Percentiles rank a stretch among this genome's conserved stretches.
Evolutionary conservation across 495 filamentous ascomycete species (phyloP).

Genomic region (Oidiodendron maius): DNA sequence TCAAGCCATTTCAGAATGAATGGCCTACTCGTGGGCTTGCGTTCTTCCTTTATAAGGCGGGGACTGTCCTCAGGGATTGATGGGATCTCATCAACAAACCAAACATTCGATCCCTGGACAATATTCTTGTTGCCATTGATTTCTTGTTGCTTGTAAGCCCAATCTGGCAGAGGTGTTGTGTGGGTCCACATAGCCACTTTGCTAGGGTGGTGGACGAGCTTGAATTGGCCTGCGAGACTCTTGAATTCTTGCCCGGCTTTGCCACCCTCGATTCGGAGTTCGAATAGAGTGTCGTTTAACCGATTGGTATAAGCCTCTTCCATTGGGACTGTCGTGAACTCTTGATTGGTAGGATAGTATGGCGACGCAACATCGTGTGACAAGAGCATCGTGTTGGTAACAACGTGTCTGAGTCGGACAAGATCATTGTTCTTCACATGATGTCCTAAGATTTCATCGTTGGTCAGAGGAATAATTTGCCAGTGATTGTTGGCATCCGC

Average conservation of each 20-base stretch:
- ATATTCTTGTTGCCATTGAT: constrained; percentile 99
- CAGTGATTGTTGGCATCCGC: constrained; percentile 99
- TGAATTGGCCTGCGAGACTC: constrained; percentile 86
- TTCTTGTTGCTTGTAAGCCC: constrained; percentile 94
- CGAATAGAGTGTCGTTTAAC: constrained; percentile 87
- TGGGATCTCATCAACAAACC: constrained; percentile 87
- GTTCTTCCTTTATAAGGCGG: constrained; percentile 65
- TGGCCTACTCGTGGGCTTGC: constrained; percentile 71
- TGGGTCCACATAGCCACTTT: constrained; percentile 99
- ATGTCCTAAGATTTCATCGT: constrained; percentile 47
- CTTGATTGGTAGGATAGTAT: constrained; percentile 94
- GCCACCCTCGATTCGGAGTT: constrained; percentile 82
- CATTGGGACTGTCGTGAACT: constrained; percentile 79
- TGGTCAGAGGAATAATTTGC: constrained; percentile 74
- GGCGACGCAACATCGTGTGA: constrained; percentile 99
- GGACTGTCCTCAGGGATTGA: constrained; percentile 62
- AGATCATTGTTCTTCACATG: constrained; percentile 80
- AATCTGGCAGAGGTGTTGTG: constrained; percentile 86
- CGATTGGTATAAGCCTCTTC: constrained; percentile 73
- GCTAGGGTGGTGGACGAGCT: constrained; percentile 85
- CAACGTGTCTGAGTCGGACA: constrained; percentile 79
- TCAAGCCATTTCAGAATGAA: constrained; percentile 96
- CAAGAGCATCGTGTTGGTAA: constrained; percentile 80
- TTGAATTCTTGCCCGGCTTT: constrained; percentile 82
- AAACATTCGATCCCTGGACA: constrained; percentile 82